Evolutionary conservation across 1,139 yeast genomes (phyloP).

Genomic region (Diutina rugosa): DNA sequence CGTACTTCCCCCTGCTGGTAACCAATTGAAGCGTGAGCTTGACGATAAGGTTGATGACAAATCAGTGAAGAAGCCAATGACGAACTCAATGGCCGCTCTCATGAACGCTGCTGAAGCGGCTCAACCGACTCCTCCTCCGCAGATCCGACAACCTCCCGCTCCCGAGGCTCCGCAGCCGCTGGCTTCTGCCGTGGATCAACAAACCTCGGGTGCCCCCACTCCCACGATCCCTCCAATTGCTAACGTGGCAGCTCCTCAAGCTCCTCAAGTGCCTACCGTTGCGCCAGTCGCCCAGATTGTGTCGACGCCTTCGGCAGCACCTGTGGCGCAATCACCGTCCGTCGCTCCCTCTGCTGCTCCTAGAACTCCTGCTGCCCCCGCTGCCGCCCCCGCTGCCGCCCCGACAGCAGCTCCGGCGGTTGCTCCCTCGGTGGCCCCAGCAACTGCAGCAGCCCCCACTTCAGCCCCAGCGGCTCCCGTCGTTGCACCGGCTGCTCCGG

Average conservation of each 20-base stretch:
- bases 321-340: background rate
- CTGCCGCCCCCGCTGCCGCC: background rate
- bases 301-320: background rate
- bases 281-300: constrained; percentile 3
- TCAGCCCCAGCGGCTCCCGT: background rate
- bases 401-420: background rate
- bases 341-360: background rate
- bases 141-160: constrained; percentile 3
- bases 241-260: constrained; percentile 2
- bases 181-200: constrained; percentile 2
- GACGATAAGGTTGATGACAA: constrained; percentile 22
- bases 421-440: background rate
- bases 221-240: background rate
- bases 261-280: constrained; percentile 1
- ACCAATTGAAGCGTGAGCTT: constrained; percentile 20
- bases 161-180: constrained; percentile 3
- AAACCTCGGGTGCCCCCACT: background rate
- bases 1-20: constrained; percentile 1
- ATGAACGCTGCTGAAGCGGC: constrained; percentile 2
- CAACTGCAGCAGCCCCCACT: background rate
- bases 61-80: constrained; percentile 9
- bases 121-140: background rate
- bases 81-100: constrained; percentile 13
- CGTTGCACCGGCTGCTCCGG: background rate
- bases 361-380: background rate